Evolutionary conservation across 768 basidiomycete species (phyloP).

Genomic region (Leccinum sublutescens): DNA sequence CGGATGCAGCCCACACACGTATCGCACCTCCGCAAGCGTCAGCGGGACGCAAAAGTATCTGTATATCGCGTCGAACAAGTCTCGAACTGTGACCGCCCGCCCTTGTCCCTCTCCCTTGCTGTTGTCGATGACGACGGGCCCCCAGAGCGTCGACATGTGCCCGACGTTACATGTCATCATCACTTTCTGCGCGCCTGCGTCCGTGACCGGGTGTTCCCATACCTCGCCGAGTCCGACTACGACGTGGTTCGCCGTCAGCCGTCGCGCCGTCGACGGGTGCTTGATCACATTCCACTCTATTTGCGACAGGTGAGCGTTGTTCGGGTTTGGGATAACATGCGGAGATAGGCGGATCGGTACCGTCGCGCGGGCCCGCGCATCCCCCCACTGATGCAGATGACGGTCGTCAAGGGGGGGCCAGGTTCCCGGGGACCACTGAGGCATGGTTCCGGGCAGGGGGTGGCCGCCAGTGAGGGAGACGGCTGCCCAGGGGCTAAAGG

Average conservation of each 20-base stretch:
- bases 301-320: slow-evolving; percentile 27
- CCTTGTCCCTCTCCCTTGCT: slow-evolving; percentile 2
- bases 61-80: slow-evolving; percentile 50
- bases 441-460: slow-evolving; percentile 24
- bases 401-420: slow-evolving; percentile 28
- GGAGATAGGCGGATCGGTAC: background rate
- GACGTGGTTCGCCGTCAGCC: slow-evolving; percentile 30
- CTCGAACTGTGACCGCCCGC: slow-evolving; percentile 38
- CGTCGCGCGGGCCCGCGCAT: background rate
- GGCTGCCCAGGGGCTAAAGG: slow-evolving; percentile 18
- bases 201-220: slow-evolving; percentile 21
- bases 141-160: slow-evolving; percentile 41
- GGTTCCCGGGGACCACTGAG: slow-evolving; percentile 28
- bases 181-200: slow-evolving; percentile 20
- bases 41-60: slow-evolving; percentile 47
- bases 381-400: background rate
- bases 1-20: slow-evolving; percentile 18
- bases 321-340: slow-evolving; percentile 32
- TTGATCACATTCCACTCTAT: slow-evolving; percentile 39
- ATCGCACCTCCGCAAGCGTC: slow-evolving; percentile 29
- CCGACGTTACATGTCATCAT: slow-evolving; percentile 26
- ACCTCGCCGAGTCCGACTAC: slow-evolving; percentile 19
- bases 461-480: slow-evolving; percentile 19
- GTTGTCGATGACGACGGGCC: slow-evolving; percentile 44
- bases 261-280: slow-evolving; percentile 31